These are phyloP conservation scores for Rubus parviflorus DNA, from an alignment of 306 rosid genomes.

Conservation along the genomic window DNA sequence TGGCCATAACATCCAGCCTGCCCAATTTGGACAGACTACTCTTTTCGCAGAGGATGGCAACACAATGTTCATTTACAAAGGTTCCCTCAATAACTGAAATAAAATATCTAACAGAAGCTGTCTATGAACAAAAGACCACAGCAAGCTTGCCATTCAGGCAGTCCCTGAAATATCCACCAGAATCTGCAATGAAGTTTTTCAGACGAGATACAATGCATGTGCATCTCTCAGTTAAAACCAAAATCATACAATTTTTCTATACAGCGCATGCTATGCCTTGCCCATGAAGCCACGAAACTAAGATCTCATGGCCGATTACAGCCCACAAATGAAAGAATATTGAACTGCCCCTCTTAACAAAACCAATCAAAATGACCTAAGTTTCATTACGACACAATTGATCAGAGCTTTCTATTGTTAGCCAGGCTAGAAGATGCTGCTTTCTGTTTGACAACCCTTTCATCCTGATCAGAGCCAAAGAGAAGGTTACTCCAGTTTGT, in stretches of 20 bases:
- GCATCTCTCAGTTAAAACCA: slow-evolving; percentile 19
- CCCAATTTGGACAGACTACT: too few species aligned
- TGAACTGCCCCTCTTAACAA: slow-evolving; percentile 41
- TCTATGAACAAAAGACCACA: background rate
- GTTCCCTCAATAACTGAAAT: background rate
- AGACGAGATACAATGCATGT: slow-evolving; percentile 20
- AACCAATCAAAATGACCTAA: slow-evolving; percentile 40
- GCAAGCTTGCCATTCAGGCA: slow-evolving; percentile 34
- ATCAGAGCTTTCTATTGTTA: slow-evolving; percentile 59
- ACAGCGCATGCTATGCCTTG: slow-evolving; percentile 36
- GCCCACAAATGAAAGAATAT: slow-evolving; percentile 80
- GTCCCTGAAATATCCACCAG: slow-evolving; percentile 27
- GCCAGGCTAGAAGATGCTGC: slow-evolving; percentile 59
- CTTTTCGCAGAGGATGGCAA: too few species aligned
- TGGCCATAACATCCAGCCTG: background rate
- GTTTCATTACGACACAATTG: slow-evolving; percentile 33
- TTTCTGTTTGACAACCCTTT: slow-evolving; percentile 48
- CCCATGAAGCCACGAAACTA: slow-evolving; percentile 33
- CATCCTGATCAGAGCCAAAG: slow-evolving; percentile 69
- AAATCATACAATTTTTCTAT: slow-evolving; percentile 37
- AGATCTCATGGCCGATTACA: slow-evolving; percentile 26
- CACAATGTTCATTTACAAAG: background rate
- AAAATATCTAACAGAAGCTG: background rate
- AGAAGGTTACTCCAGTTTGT: slow-evolving; percentile 79
- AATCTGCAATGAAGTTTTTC: slow-evolving; percentile 10